These are phyloP conservation scores for Rhododendron molle DNA, from an alignment of 148 eudicot genomes.

Conservation along the genomic window DNA sequence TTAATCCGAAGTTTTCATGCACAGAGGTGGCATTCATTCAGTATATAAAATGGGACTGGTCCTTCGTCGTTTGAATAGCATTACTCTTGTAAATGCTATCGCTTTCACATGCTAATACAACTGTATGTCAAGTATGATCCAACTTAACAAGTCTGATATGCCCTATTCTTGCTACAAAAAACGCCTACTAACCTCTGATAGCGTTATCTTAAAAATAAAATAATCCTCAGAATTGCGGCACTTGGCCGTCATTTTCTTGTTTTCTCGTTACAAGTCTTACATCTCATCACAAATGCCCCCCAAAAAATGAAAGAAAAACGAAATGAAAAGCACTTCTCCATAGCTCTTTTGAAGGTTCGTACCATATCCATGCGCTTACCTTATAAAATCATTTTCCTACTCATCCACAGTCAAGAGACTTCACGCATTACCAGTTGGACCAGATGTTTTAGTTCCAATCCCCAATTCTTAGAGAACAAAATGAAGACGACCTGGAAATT, in stretches of 20 bases:
- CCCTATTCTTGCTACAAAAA: not conserved
- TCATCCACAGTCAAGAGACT: not conserved
- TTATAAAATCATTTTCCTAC: not conserved
- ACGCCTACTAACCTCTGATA: not conserved
- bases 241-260: not conserved
- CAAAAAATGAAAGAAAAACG: not conserved
- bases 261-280: not conserved
- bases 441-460: not conserved
- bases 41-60: not conserved
- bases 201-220: not conserved
- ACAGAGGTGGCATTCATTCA: not conserved
- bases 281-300: not conserved
- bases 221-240: not conserved
- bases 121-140: not conserved
- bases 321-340: not conserved
- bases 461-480: not conserved
- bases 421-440: not conserved
- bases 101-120: not conserved
- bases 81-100: not conserved
- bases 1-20: not conserved
- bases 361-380: not conserved
- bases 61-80: not conserved
- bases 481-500: not conserved
- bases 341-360: not conserved
- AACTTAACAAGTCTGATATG: not conserved